Percentiles rank a stretch among this genome's conserved stretches.
These are phyloP conservation scores for Pestalotiopsis sp. DNA, from an alignment of 2,329 filamentous ascomycete species.

Conservation along the genomic window DNA sequence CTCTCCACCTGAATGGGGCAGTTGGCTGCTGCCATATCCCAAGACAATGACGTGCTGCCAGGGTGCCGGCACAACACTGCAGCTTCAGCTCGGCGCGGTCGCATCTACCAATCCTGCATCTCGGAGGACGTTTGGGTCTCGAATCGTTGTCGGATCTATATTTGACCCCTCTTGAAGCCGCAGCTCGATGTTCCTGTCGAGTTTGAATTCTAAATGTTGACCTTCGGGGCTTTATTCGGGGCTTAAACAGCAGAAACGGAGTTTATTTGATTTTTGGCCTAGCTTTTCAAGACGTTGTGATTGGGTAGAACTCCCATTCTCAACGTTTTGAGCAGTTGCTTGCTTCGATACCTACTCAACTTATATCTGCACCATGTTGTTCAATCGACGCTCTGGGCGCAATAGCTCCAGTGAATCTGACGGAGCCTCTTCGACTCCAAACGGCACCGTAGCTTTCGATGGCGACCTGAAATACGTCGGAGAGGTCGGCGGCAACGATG, in stretches of 20 bases:
- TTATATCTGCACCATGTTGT: not conserved
- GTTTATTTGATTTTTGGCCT: not conserved
- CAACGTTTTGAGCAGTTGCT: too few relatives aligned
- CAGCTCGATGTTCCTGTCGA: not conserved
- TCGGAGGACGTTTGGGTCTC: not conserved
- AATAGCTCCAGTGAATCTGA: not conserved
- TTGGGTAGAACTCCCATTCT: too few relatives aligned
- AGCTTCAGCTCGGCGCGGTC: not conserved
- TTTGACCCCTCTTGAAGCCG: not conserved
- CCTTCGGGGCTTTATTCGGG: not conserved
- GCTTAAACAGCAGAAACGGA: not conserved
- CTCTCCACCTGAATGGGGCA: not conserved
- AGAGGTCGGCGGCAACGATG: constrained; percentile 47
- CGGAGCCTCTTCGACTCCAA: not conserved
- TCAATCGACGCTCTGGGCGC: not conserved
- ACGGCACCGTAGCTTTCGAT: not conserved
- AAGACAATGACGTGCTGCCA: not conserved
- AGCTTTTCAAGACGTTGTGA: too few relatives aligned
- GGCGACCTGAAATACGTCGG: constrained; percentile 3
- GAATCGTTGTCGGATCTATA: not conserved
- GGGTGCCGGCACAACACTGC: not conserved
- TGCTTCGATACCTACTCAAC: not conserved
- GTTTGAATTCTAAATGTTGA: not conserved
- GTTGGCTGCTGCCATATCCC: not conserved
- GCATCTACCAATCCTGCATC: not conserved